phyloP scores from a whole-genome alignment of 2,329 filamentous ascomycete species.

The Thielaviopsis musarum region DNA sequence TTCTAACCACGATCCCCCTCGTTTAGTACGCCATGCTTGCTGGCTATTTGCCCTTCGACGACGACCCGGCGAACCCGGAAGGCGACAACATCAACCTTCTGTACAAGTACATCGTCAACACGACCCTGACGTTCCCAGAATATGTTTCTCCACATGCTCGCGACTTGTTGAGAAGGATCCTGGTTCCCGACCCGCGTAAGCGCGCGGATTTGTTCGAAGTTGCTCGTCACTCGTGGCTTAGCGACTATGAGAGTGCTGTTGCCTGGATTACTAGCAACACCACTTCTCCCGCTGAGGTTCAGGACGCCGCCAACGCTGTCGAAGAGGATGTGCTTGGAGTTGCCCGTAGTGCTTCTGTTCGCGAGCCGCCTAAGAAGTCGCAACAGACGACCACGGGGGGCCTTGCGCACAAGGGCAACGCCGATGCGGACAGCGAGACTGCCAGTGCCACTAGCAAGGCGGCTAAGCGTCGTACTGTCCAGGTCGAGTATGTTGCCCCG shows the following conservation, averaged over 20 bases:
- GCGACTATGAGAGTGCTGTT: conserved; percentile 91
- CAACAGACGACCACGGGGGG: conserved; percentile 38
- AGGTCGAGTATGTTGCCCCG: conserved; percentile 93
- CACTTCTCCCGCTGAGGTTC: conserved; percentile 70
- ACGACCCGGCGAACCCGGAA: conserved; percentile 94
- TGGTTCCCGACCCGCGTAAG: conserved; percentile 88
- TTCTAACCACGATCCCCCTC: background rate
- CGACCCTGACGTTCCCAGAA: conserved; percentile 92
- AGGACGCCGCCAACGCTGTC: conserved; percentile 53
- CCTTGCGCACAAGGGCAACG: conserved; percentile 52
- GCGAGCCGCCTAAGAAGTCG: conserved; percentile 58
- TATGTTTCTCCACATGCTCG: conserved; percentile 94
- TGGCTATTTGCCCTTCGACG: conserved; percentile 92
- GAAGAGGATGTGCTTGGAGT: conserved; percentile 42
- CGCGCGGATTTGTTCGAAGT: conserved; percentile 95
- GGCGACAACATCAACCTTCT: conserved; percentile 97
- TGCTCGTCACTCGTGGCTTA: conserved; percentile 92
- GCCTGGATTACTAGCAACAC: conserved; percentile 94
- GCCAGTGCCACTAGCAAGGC: conserved; percentile 47
- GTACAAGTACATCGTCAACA: conserved; percentile 98
- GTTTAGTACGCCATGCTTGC: conserved; percentile 91
- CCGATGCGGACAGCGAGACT: conserved; percentile 47
- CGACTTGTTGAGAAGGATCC: conserved; percentile 78
- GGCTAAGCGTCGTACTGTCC: conserved; percentile 82
- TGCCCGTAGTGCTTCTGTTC: conserved; percentile 78